phyloP scores from a whole-genome alignment of 106 monocot species.

The Acorus gramineus region DNA sequence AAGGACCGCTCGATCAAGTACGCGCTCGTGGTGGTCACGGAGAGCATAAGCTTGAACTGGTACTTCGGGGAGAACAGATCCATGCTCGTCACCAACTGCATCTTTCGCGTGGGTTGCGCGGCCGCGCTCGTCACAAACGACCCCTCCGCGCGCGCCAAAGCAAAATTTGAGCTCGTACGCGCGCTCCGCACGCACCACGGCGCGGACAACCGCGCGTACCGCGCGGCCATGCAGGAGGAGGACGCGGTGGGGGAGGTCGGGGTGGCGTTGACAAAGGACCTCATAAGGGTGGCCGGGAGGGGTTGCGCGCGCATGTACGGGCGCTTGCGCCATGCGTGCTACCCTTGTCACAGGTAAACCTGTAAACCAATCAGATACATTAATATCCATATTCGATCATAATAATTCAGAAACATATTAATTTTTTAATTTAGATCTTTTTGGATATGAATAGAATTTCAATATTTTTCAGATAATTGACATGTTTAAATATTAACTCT shows the following conservation, averaged over 20 bases:
- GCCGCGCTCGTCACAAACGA: constrained; percentile 55
- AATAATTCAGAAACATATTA: no score
- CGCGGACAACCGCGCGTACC: constrained; percentile 42
- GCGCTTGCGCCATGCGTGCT: constrained; percentile 43
- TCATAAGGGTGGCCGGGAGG: constrained; percentile 45
- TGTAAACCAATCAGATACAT: no score
- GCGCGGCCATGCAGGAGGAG: constrained; percentile 48
- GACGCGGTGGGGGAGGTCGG: constrained; percentile 44
- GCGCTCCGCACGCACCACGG: constrained; percentile 65
- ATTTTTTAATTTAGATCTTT: no score
- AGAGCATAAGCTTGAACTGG: constrained; percentile 64
- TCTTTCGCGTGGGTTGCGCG: constrained; percentile 58
- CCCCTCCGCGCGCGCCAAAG: constrained; percentile 8
- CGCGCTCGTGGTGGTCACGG: constrained; percentile 54
- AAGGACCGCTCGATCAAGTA: constrained; percentile 13
- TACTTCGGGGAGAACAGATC: constrained; percentile 65
- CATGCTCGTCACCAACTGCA: constrained; percentile 85
- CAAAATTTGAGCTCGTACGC: constrained; percentile 43
- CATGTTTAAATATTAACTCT: no score
- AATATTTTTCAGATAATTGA: no score
- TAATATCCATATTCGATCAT: no score
- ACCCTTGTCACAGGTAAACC: constrained; percentile 1
- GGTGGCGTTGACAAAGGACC: constrained; percentile 45
- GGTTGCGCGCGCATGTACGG: constrained; percentile 23
- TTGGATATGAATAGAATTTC: no score